Percentiles rank a stretch among this genome's conserved stretches.
These are phyloP conservation scores for Geosmithia flava DNA, from an alignment of 2,329 filamentous ascomycete genomes.

Conservation along the genomic window DNA sequence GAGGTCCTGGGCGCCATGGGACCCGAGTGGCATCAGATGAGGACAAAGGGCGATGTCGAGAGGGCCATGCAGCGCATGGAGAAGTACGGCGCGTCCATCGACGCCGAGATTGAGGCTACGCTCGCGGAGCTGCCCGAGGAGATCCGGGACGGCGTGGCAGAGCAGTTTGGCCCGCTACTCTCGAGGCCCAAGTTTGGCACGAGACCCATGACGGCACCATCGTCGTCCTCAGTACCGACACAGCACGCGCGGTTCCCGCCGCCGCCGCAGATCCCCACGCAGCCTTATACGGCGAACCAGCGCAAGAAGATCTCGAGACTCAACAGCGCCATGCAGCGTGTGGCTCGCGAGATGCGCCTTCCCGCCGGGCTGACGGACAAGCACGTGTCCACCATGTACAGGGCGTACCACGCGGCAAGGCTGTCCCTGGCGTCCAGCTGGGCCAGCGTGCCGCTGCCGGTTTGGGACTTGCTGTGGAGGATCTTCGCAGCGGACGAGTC, in stretches of 20 bases:
- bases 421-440: slow-evolving; percentile 30
- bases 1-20: slow-evolving; percentile 21
- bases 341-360: slow-evolving; percentile 14
- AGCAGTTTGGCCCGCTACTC: slow-evolving; percentile 10
- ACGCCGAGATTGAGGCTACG: slow-evolving; percentile 18
- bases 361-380: slow-evolving; percentile 15
- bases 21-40: slow-evolving; percentile 15
- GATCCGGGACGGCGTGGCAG: slow-evolving; percentile 17
- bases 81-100: slow-evolving; percentile 20
- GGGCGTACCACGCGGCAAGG: slow-evolving; percentile 34
- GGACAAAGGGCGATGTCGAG: slow-evolving; percentile 19
- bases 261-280: slow-evolving; percentile 21
- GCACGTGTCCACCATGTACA: slow-evolving; percentile 30
- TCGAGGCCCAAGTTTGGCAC: slow-evolving; percentile 6
- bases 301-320: slow-evolving; percentile 23
- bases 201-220: background rate
- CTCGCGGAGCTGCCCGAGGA: slow-evolving; percentile 18
- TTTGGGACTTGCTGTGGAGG: slow-evolving; percentile 57
- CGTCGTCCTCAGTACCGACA: no score
- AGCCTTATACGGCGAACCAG: slow-evolving; percentile 22
- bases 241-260: background rate
- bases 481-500: slow-evolving; percentile 39
- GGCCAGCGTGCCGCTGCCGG: slow-evolving; percentile 42
- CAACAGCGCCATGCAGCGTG: slow-evolving; percentile 16
- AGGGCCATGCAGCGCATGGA: slow-evolving; percentile 19